Evolutionary conservation across 2,329 filamentous ascomycete species (phyloP).

Genomic region (Esteya vermicola): DNA sequence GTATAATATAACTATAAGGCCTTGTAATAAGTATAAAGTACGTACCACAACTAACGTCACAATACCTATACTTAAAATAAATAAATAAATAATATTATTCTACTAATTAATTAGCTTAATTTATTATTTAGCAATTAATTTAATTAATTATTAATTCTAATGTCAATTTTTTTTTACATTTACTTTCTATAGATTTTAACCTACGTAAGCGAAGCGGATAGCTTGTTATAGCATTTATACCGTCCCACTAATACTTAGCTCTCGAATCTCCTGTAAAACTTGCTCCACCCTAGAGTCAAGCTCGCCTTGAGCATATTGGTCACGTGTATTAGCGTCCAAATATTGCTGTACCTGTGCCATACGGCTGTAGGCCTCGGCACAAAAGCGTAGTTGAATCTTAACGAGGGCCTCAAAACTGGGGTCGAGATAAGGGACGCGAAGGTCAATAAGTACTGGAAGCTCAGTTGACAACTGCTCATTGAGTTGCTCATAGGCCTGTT

Average conservation of each 20-base stretch:
- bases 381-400: constrained; percentile 96
- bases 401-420: constrained; percentile 95
- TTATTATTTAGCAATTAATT: no score
- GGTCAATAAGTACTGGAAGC: constrained; percentile 87
- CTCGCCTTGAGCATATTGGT: constrained; percentile 89
- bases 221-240: constrained; percentile 31
- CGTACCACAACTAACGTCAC: no score
- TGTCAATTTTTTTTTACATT: no score
- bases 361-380: constrained; percentile 88
- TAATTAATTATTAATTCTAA: no score
- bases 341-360: constrained; percentile 99
- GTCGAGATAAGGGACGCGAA: constrained; percentile 92
- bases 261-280: constrained; percentile 90
- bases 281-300: constrained; percentile 86
- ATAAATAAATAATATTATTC: no score
- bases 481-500: constrained; percentile 83
- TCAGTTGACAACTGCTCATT: constrained; percentile 93
- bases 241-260: constrained; percentile 77
- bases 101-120: no score
- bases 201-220: no score
- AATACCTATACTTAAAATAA: no score
- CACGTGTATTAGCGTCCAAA: constrained; percentile 84
- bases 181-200: no score
- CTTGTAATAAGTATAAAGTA: no score
- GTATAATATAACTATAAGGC: no score